Conservation (phyloP, 1,284 basidiomycete genomes). For the Microbotryum lychnidis-dioicae region DNA sequence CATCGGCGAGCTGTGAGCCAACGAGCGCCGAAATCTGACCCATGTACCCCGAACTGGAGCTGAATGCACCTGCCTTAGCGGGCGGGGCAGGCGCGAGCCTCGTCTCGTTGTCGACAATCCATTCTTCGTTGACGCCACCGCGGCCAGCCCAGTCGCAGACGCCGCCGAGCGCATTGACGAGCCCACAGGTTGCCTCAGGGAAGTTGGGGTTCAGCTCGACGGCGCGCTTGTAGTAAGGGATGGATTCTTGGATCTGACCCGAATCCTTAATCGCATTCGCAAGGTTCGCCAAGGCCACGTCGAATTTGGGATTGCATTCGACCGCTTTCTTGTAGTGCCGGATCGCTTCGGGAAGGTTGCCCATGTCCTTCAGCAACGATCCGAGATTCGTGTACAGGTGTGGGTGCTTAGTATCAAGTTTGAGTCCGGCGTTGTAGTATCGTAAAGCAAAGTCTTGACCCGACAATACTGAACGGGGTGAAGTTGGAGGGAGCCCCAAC, state of each 20-base stretch:
- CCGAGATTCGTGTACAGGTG: slow-evolving; percentile 57
- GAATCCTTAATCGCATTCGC: slow-evolving; percentile 54
- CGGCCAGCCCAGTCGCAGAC: slow-evolving; percentile 54
- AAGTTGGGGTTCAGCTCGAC: slow-evolving; percentile 50
- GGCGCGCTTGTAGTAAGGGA: slow-evolving; percentile 52
- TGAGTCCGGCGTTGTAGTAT: slow-evolving; percentile 52
- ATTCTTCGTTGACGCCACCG: slow-evolving; percentile 36
- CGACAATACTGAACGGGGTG: slow-evolving; percentile 5
- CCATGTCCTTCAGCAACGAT: slow-evolving; percentile 54
- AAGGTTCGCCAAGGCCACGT: slow-evolving; percentile 55
- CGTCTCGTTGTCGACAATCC: slow-evolving; percentile 20
- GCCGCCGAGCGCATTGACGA: slow-evolving; percentile 50
- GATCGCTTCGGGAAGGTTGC: slow-evolving; percentile 49
- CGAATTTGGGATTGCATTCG: slow-evolving; percentile 46
- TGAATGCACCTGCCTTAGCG: not conserved
- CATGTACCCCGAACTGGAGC: slow-evolving; percentile 44
- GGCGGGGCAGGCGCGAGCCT: not conserved
- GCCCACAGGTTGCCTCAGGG: slow-evolving; percentile 53
- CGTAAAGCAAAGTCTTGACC: slow-evolving; percentile 47
- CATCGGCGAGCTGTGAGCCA: slow-evolving; percentile 47
- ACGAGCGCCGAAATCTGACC: slow-evolving; percentile 47
- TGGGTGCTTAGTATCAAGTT: slow-evolving; percentile 51
- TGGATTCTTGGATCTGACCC: slow-evolving; percentile 48
- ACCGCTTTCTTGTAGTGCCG: slow-evolving; percentile 50
- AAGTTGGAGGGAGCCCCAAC: not conserved